These are phyloP conservation scores for Aspergillus texensis DNA, from an alignment of 2,329 filamentous ascomycete species.

Conservation along the genomic window DNA sequence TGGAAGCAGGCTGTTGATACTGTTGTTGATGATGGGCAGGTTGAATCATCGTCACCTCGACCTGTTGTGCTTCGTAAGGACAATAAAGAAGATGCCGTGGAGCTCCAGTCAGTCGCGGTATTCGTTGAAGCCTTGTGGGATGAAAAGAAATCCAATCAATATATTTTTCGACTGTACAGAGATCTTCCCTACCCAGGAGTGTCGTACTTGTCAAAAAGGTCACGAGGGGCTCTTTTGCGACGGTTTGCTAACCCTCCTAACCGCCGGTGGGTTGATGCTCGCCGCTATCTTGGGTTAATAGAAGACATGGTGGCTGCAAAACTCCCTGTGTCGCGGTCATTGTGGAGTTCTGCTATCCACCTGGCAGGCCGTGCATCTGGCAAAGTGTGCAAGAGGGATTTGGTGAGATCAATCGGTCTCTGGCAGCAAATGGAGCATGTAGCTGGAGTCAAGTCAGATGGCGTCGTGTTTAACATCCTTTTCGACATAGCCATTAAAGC, in stretches of 20 bases:
- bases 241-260: conserved; percentile 62
- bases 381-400: conserved; percentile 59
- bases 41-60: conserved; percentile 40
- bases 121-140: conserved; percentile 48
- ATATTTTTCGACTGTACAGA: conserved; percentile 57
- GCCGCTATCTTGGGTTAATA: conserved; percentile 77
- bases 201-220: conserved; percentile 49
- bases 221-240: conserved; percentile 67
- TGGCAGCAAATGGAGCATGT: conserved; percentile 90
- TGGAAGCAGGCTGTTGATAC: conserved; percentile 41
- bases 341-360: conserved; percentile 85
- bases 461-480: conserved; percentile 89
- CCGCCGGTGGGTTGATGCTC: conserved; percentile 59
- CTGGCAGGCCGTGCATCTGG: conserved; percentile 75
- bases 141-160: conserved; percentile 48
- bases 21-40: conserved; percentile 28
- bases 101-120: conserved; percentile 39
- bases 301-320: conserved; percentile 79
- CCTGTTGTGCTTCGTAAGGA: conserved; percentile 13
- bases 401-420: conserved; percentile 70
- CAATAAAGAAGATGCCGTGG: conserved; percentile 32
- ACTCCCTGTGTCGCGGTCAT: conserved; percentile 65
- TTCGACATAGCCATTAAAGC: conserved; percentile 87
- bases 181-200: conserved; percentile 57
- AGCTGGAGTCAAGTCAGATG: conserved; percentile 65